Base-by-base conservation (phyloP, 768 basidiomycete species). In the Lyophyllum atratum region DNA sequence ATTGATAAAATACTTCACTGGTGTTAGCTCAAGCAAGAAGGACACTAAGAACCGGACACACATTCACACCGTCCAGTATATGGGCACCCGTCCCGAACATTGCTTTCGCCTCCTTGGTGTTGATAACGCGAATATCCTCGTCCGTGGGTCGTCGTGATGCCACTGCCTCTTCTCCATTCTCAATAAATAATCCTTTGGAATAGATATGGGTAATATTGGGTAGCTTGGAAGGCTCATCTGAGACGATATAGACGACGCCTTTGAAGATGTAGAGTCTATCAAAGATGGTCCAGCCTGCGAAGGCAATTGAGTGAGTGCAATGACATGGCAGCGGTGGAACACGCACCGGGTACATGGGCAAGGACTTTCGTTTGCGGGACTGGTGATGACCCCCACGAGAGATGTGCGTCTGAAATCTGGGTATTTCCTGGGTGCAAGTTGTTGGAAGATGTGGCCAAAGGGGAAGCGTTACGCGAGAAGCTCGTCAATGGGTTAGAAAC, bases 271-370 rank as follows among this genome's bases (percentile, higher is more conserved):
- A 96, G 10, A 96, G 78, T 54, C 81, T 84, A 73, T 95, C 92
- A 58, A 94, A 87, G 50, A 95, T 85, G 1, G 93, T 92, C 94
- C 93, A 97, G 29, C 94, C 93, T 94, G 66, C 25, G 14, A 25
- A 49, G 39, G 29, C 39, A n/a, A 54, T 49, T 25, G 33, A 58
- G 31, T 31, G 52, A 40, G 26, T 31, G 15, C 1, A 51, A 44
- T 37, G 48, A 51, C 19, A 42, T 24, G 7, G 51, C 24, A 31
- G 22, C 40, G 48, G 26, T 15, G 22, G 19, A 25, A 37, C 44
- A 69, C 75, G 59, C 57, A 89, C 92, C 92, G 68, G 90, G 87
- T 7, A 80, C 87, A 72, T 95, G 93, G 6, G 86, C 80, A 2
- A 93, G 72, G 2, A 95, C 76, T 49, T 80, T 80, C 5, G 94